Evolutionary conservation across 352 stramenopile species (phyloP).

Genomic region (Pythium rishiriense): DNA sequence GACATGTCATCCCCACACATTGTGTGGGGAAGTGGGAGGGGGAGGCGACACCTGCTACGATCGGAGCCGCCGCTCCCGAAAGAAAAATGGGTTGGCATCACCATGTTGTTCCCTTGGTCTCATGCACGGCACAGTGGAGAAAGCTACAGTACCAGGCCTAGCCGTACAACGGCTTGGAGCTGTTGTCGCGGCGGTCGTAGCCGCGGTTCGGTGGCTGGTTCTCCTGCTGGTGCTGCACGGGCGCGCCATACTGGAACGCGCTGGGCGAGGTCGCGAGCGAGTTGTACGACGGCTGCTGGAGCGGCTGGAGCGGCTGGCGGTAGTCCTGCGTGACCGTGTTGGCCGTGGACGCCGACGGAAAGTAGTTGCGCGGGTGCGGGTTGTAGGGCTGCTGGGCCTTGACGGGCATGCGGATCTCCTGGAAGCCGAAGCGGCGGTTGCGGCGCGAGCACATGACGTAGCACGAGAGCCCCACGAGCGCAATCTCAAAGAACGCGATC

Average conservation of each 20-base stretch:
- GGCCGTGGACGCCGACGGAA: conserved; percentile 4
- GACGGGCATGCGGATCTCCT: conserved; percentile 86
- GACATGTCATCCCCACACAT: too few species aligned
- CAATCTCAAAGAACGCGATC: conserved; percentile 80
- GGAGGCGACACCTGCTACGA: not conserved
- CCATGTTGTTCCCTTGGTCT: too few species aligned
- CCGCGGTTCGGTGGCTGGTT: conserved; percentile 3
- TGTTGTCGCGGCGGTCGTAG: conserved; percentile 19
- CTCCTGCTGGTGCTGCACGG: conserved; percentile 8
- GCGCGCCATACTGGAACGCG: conserved; percentile 21
- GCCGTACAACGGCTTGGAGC: conserved; percentile 7
- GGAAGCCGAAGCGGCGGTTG: conserved; percentile 65
- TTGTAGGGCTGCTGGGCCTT: conserved; percentile 76
- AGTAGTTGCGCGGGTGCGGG: conserved; percentile 78
- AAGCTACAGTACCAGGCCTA: too few species aligned
- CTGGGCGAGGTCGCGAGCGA: conserved; percentile 16
- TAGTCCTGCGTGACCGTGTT: conserved; percentile 10
- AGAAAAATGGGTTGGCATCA: too few species aligned
- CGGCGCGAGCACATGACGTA: conserved; percentile 83
- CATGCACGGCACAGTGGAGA: too few species aligned
- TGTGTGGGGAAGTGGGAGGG: too few species aligned
- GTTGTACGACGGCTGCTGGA: conserved; percentile 27
- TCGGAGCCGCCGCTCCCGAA: not conserved
- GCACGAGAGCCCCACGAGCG: conserved; percentile 75
- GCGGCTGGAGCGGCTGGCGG: conserved; percentile 22